Evolutionary conservation across 371 early-diverging fungal genomes (phyloP).

Genomic region (Globomyces sp.): DNA sequence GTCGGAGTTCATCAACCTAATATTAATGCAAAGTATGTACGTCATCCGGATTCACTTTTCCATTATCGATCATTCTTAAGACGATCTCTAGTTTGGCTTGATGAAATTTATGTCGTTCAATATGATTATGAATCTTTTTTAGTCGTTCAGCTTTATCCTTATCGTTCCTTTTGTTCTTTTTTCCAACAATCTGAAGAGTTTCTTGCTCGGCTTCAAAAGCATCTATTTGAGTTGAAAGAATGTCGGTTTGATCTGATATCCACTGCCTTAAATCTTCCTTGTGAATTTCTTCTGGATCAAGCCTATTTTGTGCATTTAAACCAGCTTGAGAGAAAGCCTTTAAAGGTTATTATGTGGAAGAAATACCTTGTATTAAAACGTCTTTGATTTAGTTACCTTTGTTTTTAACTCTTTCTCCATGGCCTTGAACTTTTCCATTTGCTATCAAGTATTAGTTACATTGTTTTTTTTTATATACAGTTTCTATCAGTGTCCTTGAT

Average conservation of each 20-base stretch:
- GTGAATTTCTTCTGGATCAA: conserved; percentile 93
- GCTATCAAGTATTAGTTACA: conserved; percentile 41
- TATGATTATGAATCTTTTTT: conserved; percentile 60
- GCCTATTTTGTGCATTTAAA: conserved; percentile 66
- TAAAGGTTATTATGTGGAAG: too few species aligned
- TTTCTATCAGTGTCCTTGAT: conserved; percentile 89
- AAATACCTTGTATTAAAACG: too few species aligned
- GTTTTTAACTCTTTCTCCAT: conserved; percentile 97
- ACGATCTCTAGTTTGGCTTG: conserved; percentile 85
- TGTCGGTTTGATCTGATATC: conserved; percentile 78
- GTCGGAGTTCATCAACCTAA: conserved; percentile 72
- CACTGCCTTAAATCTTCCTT: conserved; percentile 79
- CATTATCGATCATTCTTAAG: conserved; percentile 89
- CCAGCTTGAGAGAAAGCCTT: conserved; percentile 93
- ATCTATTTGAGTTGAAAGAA: conserved; percentile 84
- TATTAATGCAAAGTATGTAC: conserved; percentile 33
- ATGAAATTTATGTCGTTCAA: conserved; percentile 90
- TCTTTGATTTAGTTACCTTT: conserved; percentile 43
- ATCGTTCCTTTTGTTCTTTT: conserved; percentile 77
- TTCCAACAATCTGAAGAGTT: conserved; percentile 60
- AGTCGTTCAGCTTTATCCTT: conserved; percentile 68
- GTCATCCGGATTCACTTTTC: conserved; percentile 77
- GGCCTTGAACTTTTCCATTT: conserved; percentile 98
- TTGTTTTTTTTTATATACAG: conserved; percentile 37
- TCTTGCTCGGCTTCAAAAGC: conserved; percentile 87